Percentiles rank a stretch among this genome's conserved stretches.
Evolutionary conservation across 2,329 filamentous ascomycete genomes (phyloP).

Genomic region (Onygenales sp.): DNA sequence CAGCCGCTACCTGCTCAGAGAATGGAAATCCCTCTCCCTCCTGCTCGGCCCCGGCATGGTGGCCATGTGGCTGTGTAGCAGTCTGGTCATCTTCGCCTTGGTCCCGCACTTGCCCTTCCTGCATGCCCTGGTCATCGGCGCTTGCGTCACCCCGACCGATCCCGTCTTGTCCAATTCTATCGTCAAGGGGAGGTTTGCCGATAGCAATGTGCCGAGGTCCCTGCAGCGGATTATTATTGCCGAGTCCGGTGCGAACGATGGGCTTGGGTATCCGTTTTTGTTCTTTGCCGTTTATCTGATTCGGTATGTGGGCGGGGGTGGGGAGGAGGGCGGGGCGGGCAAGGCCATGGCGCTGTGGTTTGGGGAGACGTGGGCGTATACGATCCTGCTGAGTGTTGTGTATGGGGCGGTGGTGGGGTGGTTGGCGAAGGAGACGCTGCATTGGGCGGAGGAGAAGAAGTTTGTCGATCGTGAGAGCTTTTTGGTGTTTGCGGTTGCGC

Average conservation of each 20-base stretch:
- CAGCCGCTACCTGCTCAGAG: conserved; percentile 64
- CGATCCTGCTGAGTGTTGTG: conserved; percentile 64
- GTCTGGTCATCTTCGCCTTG: conserved; percentile 66
- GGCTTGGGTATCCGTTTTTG: conserved; percentile 78
- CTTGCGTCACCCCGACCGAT: conserved; percentile 87
- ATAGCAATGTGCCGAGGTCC: conserved; percentile 74
- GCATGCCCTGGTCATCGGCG: conserved; percentile 68
- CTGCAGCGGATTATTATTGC: conserved; percentile 72
- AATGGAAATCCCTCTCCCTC: conserved; percentile 67
- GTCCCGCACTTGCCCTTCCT: conserved; percentile 64
- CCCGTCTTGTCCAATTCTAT: conserved; percentile 82
- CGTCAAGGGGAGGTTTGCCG: conserved; percentile 87
- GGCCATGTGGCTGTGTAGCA: conserved; percentile 77
- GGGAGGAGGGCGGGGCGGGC: conserved; percentile 44
- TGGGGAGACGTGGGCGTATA: conserved; percentile 75
- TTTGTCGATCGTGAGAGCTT: conserved; percentile 85
- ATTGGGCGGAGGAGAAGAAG: conserved; percentile 71
- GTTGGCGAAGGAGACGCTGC: conserved; percentile 70
- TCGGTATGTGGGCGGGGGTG: conserved; percentile 56
- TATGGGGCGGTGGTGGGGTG: conserved; percentile 74
- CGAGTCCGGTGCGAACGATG: conserved; percentile 84
- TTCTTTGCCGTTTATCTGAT: conserved; percentile 78
- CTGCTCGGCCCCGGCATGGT: conserved; percentile 79
- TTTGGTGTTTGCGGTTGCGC: conserved; percentile 72
- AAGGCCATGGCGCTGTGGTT: conserved; percentile 74